A percentile compares a stretch with the other conserved stretches of the same genome.
These are phyloP conservation scores for Simplicillium aogashimaense DNA, from an alignment of 2,329 filamentous ascomycete species.

Conservation along the genomic window DNA sequence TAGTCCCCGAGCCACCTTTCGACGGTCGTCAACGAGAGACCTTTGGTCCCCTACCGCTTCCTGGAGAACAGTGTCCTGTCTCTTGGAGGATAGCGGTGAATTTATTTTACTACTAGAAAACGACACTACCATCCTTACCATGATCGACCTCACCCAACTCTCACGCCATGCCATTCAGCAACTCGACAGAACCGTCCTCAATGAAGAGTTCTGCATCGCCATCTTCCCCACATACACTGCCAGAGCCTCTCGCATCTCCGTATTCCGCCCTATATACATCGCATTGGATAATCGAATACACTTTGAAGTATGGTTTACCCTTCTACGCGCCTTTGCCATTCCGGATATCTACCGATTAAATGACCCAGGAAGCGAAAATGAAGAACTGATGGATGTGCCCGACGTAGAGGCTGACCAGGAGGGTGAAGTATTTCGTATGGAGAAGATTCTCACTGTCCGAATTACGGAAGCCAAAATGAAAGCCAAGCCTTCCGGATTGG, in stretches of 20 bases:
- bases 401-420: constrained; percentile 27
- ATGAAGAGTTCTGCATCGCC: constrained; percentile 87
- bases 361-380: constrained; percentile 21
- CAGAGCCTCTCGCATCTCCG: constrained; percentile 59
- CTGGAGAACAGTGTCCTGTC: constrained; percentile 87
- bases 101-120: constrained; percentile 84
- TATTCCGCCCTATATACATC: constrained; percentile 82
- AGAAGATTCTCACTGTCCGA: constrained; percentile 49
- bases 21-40: constrained; percentile 47
- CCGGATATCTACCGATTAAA: constrained; percentile 75
- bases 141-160: constrained; percentile 80
- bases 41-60: constrained; percentile 43
- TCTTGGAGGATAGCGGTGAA: constrained; percentile 88
- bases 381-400: constrained; percentile 30
- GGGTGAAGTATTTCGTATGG: constrained; percentile 48
- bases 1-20: constrained; percentile 45
- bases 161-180: constrained; percentile 86
- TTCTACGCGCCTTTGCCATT: constrained; percentile 82
- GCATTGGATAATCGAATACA: constrained; percentile 76
- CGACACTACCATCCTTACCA: constrained; percentile 68
- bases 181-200: constrained; percentile 79
- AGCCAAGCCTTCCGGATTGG: constrained; percentile 16
- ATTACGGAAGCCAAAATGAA: constrained; percentile 55
- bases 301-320: constrained; percentile 96
- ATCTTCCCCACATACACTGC: constrained; percentile 90